Evolutionary conservation across 768 basidiomycete species (phyloP), one percentile per base, ranked within the genome.

Genomic region (Hydnum rufescens): DNA sequence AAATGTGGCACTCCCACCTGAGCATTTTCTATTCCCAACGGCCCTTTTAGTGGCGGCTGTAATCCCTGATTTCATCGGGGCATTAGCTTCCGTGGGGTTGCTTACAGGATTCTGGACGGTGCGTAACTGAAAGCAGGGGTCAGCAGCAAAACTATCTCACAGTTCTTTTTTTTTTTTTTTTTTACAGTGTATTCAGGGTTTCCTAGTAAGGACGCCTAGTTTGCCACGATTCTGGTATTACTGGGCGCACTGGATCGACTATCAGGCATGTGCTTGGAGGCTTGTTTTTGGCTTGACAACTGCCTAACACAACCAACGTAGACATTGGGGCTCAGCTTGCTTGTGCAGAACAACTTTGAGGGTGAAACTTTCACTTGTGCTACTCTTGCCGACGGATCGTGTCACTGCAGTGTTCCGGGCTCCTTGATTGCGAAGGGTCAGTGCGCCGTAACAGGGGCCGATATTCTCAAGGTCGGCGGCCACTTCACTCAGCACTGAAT

Each of bases 101-200:
- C 55, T 72, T 34, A 74, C 72, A 55, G 72, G 71, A 0, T 73
- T 77, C 55, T 77, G 74, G 74, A 77, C 77, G 76, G 68, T 71
- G n/a, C 68, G 71, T 28, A n/a, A n/a, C 68, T 70, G n/a, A n/a
- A n/a, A n/a, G n/a, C n/a, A n/a, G n/a, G n/a, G 5, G 69, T 71
- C 53, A 44, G 42, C 53, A 57, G 31, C 36, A n/a, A n/a, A n/a
- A n/a, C 31, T 34, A 22, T 6, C 42, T 23, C 18, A 54, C 30
- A 4, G n/a, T 23, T 32, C 8, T 36, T 46, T 19, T 3, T 28
- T 28, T 29, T 48, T 29, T 42, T 39, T 39, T 42, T 13, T n/a
- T 39, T 16, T 4, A n/a, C 50, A 56, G 57, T 53, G 52, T 49
- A 56, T 56, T 26, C 36, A 54, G 18, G 53, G 61, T 16, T 57